A percentile compares a stretch with the other conserved stretches of the same genome.
Conservation (phyloP, 2,329 filamentous ascomycete species). For the Diaporthe batatas region DNA sequence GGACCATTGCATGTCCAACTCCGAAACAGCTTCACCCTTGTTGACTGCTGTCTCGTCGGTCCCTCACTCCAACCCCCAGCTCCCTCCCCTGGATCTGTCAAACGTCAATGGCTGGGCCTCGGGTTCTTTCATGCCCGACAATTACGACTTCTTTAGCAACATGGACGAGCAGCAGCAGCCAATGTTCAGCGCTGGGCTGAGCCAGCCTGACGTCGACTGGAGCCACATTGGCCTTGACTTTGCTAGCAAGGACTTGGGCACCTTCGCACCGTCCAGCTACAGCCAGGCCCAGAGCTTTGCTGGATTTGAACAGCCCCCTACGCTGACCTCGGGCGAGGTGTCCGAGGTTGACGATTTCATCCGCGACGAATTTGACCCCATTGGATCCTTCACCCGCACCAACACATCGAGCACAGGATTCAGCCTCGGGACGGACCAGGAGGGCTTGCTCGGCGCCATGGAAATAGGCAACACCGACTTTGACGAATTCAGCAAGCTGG, state of each 20-base stretch:
- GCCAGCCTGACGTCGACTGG: conserved; percentile 68
- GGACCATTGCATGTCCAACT: conserved; percentile 69
- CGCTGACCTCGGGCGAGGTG: conserved; percentile 75
- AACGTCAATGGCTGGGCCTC: conserved; percentile 58
- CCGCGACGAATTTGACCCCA: conserved; percentile 58
- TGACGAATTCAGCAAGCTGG: conserved; percentile 66
- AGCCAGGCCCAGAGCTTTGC: conserved; percentile 68
- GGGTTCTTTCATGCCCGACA: conserved; percentile 60
- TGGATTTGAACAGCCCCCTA: conserved; percentile 67
- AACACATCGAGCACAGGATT: conserved; percentile 61
- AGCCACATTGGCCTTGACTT: conserved; percentile 66
- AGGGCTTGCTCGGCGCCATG: conserved; percentile 55
- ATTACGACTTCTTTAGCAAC: conserved; percentile 69
- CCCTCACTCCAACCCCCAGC: conserved; percentile 64
- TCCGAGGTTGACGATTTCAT: conserved; percentile 74
- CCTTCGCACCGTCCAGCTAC: conserved; percentile 67
- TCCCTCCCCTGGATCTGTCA: conserved; percentile 72
- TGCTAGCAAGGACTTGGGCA: conserved; percentile 59
- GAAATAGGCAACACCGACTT: conserved; percentile 67
- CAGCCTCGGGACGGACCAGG: conserved; percentile 61
- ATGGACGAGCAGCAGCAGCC: conserved; percentile 64
- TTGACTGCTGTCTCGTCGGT: conserved; percentile 63
- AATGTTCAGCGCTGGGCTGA: conserved; percentile 73
- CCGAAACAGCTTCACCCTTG: conserved; percentile 72
- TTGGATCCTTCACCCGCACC: conserved; percentile 63